Conservation (phyloP, 2,329 filamentous ascomycete species). For the Ceratocystis diversiconidia region DNA sequence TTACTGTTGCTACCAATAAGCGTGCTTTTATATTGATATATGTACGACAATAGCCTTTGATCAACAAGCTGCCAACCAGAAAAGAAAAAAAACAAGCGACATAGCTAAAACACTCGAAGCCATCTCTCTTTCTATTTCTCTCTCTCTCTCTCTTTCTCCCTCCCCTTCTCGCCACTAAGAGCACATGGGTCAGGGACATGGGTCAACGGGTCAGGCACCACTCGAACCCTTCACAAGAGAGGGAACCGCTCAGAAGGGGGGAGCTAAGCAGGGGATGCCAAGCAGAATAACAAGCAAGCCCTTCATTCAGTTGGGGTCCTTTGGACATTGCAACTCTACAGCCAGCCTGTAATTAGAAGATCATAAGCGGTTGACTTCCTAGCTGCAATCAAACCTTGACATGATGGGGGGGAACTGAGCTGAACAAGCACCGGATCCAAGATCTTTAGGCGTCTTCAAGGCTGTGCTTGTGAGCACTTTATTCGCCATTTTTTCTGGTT, state of each 20-base stretch:
- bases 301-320: background rate
- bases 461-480: background rate
- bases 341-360: background rate
- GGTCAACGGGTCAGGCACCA: background rate
- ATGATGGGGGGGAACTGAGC: background rate
- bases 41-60: background rate
- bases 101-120: background rate
- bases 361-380: background rate
- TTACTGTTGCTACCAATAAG: too few species aligned
- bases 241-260: background rate
- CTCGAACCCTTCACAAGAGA: background rate
- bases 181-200: constrained; percentile 1
- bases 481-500: background rate
- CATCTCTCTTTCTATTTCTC: too few species aligned
- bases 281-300: background rate
- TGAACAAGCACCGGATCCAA: background rate
- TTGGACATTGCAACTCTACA: background rate
- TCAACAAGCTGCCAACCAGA: background rate
- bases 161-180: background rate
- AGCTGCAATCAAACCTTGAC: background rate
- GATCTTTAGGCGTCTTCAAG: background rate
- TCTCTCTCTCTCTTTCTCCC: background rate
- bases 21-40: too few species aligned
- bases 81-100: background rate
- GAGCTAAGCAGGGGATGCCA: background rate